Conservation (phyloP, 192 early-diverging fungal species). For the Backusella westeae region DNA sequence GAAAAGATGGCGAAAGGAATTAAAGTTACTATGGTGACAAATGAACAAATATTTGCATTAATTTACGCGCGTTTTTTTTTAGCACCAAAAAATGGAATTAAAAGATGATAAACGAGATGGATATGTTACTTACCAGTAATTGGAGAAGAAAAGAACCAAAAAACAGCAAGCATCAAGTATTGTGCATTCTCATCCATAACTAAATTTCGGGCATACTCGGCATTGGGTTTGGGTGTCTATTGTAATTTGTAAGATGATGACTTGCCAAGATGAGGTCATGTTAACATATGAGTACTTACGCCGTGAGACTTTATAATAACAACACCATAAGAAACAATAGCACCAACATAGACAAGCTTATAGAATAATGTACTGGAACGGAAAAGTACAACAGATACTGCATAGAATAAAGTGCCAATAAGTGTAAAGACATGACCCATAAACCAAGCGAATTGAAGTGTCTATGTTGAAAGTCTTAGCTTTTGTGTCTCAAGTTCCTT, state of each 20-base stretch:
- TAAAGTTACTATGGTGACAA: slow-evolving; percentile 55
- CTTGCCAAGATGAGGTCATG: slow-evolving; percentile 10
- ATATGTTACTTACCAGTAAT: slow-evolving; percentile 52
- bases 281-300: slow-evolving; percentile 44
- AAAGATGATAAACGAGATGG: background rate
- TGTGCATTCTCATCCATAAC: slow-evolving; percentile 76
- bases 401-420: slow-evolving; percentile 38
- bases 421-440: slow-evolving; percentile 46
- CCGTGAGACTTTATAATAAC: slow-evolving; percentile 78
- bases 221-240: slow-evolving; percentile 59
- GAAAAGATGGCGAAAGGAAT: slow-evolving; percentile 71
- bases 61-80: slow-evolving; percentile 10
- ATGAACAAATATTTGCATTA: background rate
- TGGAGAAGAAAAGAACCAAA: slow-evolving; percentile 70
- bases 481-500: background rate
- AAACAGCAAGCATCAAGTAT: slow-evolving; percentile 67
- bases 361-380: slow-evolving; percentile 45
- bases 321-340: slow-evolving; percentile 68
- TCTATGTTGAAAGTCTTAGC: slow-evolving; percentile 22
- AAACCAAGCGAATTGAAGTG: slow-evolving; percentile 54
- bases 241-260: background rate
- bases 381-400: slow-evolving; percentile 42
- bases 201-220: slow-evolving; percentile 57
- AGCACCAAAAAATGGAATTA: slow-evolving; percentile 5
- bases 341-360: slow-evolving; percentile 62